A percentile compares a stretch with the other conserved stretches of the same genome.
Conservation (phyloP, 2,329 filamentous ascomycete species). For the Aspergillus pseudonomiae region DNA sequence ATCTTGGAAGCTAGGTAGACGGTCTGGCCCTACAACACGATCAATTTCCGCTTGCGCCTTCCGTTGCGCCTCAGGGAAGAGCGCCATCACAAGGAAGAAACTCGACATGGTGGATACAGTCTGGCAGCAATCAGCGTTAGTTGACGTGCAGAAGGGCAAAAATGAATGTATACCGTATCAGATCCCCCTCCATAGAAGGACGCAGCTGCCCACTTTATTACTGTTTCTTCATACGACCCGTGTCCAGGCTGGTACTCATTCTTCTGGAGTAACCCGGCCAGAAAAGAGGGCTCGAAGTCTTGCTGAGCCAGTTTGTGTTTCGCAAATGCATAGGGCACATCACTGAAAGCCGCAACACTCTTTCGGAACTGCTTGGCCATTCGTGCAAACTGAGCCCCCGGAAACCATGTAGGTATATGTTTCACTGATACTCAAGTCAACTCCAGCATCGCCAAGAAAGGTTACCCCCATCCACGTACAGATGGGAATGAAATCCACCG, state of each 20-base stretch:
- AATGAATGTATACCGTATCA: constrained; percentile 37
- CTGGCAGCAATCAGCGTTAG: constrained; percentile 23
- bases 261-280: constrained; percentile 44
- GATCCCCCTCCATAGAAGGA: constrained; percentile 47
- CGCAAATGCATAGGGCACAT: constrained; percentile 49
- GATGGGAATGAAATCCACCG: constrained; percentile 50
- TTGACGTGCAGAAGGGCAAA: neutral
- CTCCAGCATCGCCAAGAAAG: neutral
- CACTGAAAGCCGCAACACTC: constrained; percentile 30
- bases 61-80: constrained; percentile 54
- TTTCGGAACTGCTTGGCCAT: constrained; percentile 41
- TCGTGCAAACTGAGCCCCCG: constrained; percentile 49
- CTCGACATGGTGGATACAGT: constrained; percentile 44
- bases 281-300: constrained; percentile 39
- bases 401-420: constrained; percentile 49
- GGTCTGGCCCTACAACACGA: constrained; percentile 33
- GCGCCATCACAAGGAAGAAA: constrained; percentile 56
- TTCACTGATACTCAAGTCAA: constrained; percentile 22
- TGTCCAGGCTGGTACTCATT: constrained; percentile 15
- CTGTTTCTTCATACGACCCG: constrained; percentile 32
- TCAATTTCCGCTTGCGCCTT: constrained; percentile 52
- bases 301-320: constrained; percentile 42
- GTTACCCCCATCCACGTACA: constrained; percentile 9
- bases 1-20: constrained; percentile 42
- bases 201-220: constrained; percentile 34